A percentile compares a stretch with the other conserved stretches of the same genome.
Conservation (phyloP, 2,329 filamentous ascomycete genomes). For the Magnaporthiopsis poae region DNA sequence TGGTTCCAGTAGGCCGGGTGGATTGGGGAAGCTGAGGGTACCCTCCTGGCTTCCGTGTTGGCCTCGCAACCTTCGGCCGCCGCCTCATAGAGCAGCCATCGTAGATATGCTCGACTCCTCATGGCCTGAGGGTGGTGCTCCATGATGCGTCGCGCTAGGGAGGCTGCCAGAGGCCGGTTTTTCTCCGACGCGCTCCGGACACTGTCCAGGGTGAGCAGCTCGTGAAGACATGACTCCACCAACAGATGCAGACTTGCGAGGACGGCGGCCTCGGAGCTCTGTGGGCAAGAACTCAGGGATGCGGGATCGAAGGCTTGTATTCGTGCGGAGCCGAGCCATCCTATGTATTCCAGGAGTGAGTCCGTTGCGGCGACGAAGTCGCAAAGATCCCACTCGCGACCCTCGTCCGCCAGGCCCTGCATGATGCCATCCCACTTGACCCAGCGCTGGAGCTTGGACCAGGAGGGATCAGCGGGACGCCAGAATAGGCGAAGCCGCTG, state of each 20-base stretch:
- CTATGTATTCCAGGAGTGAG: not conserved
- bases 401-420: not conserved
- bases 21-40: too few species aligned
- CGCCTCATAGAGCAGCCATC: slow-evolving; percentile 3
- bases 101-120: slow-evolving; percentile 4
- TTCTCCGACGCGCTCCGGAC: not conserved
- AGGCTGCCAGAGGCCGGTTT: not conserved
- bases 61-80: not conserved
- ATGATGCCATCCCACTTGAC: not conserved
- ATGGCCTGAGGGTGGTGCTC: not conserved
- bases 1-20: not conserved
- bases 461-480: not conserved
- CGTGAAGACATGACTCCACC: not conserved
- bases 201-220: not conserved
- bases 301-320: not conserved
- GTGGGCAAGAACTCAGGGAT: not conserved
- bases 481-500: too few species aligned
- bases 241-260: not conserved
- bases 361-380: not conserved
- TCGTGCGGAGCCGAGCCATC: not conserved
- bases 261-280: not conserved
- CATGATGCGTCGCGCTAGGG: not conserved
- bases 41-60: not conserved
- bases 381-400: slow-evolving; percentile 4
- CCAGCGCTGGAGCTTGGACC: not conserved